Percentiles rank a stretch among this genome's conserved stretches.
Conservation (phyloP, 2,329 filamentous ascomycete genomes). For the Diaporthe citrichinensis region DNA sequence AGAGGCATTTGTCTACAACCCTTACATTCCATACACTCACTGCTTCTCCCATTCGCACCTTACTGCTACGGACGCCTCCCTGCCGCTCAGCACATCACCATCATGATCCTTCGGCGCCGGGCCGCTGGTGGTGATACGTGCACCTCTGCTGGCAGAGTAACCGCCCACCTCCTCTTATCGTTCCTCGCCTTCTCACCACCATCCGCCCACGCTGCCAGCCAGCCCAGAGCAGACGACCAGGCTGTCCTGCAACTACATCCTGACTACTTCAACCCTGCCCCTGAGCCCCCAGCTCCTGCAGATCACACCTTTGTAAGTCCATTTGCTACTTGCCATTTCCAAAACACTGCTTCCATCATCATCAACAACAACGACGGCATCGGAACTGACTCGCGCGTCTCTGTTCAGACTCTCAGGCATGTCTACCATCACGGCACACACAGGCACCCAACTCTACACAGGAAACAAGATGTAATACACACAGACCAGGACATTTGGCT, state of each 20-base stretch:
- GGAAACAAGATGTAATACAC: conserved; percentile 77
- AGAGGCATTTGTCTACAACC: neutral
- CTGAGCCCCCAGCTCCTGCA: conserved; percentile 62
- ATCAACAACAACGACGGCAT: neutral
- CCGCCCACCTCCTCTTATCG: conserved; percentile 74
- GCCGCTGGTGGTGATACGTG: conserved; percentile 53
- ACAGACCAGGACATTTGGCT: conserved; percentile 72
- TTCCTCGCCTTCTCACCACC: conserved; percentile 73
- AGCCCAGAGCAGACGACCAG: conserved; percentile 53
- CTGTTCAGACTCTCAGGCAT: conserved; percentile 78
- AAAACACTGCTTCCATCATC: neutral
- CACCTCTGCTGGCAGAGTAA: conserved; percentile 73
- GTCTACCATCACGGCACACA: conserved; percentile 93
- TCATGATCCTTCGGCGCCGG: conserved; percentile 49
- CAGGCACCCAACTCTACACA: conserved; percentile 82
- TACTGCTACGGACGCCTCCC: neutral
- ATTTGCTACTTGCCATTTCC: neutral
- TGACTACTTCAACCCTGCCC: conserved; percentile 51
- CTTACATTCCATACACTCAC: neutral
- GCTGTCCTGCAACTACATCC: conserved; percentile 60
- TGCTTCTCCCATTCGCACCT: neutral
- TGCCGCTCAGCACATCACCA: conserved; percentile 3
- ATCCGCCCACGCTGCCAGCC: conserved; percentile 51
- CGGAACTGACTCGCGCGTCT: conserved; percentile 8
- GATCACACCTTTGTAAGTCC: conserved; percentile 69